These are phyloP conservation scores for Saccharomyces hybrid DNA, from an alignment of 1,139 yeast species.

Conservation along the genomic window DNA sequence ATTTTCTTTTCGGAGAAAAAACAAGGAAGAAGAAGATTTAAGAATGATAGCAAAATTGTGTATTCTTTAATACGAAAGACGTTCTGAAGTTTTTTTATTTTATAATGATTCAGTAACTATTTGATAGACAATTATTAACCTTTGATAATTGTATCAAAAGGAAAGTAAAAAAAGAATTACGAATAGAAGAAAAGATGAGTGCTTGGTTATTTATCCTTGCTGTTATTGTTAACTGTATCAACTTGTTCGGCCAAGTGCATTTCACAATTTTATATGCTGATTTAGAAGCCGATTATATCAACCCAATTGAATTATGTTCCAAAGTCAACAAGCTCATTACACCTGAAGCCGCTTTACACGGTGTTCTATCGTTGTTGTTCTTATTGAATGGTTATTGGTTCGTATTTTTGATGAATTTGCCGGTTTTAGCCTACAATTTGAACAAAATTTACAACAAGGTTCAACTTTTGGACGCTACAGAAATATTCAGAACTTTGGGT, in stretches of 20 bases:
- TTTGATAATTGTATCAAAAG: not conserved
- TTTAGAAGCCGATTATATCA: conserved; percentile 89
- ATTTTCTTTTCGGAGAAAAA: not conserved
- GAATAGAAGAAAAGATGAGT: conserved; percentile 15
- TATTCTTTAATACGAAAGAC: not conserved
- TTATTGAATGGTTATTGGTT: conserved; percentile 91
- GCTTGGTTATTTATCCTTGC: conserved; percentile 69
- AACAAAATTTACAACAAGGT: conserved; percentile 67
- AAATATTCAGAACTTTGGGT: conserved; percentile 88
- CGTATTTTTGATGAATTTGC: conserved; percentile 76
- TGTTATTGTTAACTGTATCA: conserved; percentile 77
- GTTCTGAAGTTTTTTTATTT: not conserved
- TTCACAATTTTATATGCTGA: conserved; percentile 91
- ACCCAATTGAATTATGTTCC: conserved; percentile 93
- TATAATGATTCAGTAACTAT: not conserved
- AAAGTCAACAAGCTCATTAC: conserved; percentile 80
- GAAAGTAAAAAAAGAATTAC: not conserved
- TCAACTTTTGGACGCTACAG: conserved; percentile 93
- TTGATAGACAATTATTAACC: not conserved
- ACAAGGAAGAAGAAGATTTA: not conserved
- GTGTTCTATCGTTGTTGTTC: conserved; percentile 59
- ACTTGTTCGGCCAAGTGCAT: conserved; percentile 83
- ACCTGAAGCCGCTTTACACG: conserved; percentile 89
- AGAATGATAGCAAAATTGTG: not conserved
- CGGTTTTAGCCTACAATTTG: conserved; percentile 74